Evolutionary conservation across 345 rosid species (phyloP).

Genomic region (Gossypium thurberi): DNA sequence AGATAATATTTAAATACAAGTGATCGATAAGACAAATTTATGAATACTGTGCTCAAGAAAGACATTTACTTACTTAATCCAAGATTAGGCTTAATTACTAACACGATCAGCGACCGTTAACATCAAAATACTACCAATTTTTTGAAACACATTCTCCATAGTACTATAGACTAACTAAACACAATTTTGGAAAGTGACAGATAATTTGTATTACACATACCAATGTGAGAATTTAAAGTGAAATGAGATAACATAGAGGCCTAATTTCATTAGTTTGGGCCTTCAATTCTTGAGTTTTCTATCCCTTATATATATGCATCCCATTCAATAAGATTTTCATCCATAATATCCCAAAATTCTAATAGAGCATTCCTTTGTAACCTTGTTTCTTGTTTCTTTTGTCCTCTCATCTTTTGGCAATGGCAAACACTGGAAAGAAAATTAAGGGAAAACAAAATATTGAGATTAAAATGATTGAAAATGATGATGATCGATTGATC

Average conservation of each 20-base stretch:
- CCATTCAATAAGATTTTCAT: background rate
- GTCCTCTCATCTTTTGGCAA: background rate
- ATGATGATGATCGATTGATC: conserved; percentile 21
- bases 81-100: background rate
- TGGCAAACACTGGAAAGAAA: background rate
- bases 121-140: background rate
- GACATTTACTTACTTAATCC: background rate
- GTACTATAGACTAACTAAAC: background rate
- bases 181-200: background rate
- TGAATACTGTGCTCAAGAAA: background rate
- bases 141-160: background rate
- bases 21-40: background rate
- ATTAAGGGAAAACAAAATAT: conserved; percentile 28
- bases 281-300: background rate
- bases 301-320: background rate
- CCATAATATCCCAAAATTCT: background rate
- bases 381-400: background rate
- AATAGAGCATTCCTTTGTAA: background rate
- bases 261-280: background rate
- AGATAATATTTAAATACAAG: background rate
- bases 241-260: background rate
- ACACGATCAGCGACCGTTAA: background rate
- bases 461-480: conserved; percentile 21
- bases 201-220: background rate
- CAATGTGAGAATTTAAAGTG: background rate